Evolutionary conservation across 495 filamentous ascomycete species (phyloP).

Genomic region (Xylaria flabelliformis): DNA sequence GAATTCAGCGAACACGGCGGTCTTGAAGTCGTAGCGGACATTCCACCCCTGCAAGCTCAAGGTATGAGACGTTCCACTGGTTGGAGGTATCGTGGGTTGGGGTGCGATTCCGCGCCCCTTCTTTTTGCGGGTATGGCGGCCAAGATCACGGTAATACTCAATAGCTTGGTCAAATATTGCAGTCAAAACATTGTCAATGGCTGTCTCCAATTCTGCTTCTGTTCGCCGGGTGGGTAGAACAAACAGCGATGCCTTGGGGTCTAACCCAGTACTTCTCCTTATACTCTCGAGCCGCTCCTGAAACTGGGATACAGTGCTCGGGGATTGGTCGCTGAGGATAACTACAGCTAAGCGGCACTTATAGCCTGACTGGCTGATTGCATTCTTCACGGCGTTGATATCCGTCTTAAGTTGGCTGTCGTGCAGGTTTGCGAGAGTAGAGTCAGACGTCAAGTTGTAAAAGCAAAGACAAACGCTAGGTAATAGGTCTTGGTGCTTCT

Average conservation of each 20-base stretch:
- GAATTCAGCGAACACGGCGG: constrained; percentile 87
- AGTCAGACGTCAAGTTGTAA: constrained; percentile 71
- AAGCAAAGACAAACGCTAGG: constrained; percentile 82
- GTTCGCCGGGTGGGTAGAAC: constrained; percentile 51
- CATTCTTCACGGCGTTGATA: constrained; percentile 74
- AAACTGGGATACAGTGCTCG: constrained; percentile 61
- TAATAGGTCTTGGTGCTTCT: constrained; percentile 82
- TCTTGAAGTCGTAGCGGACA: constrained; percentile 90
- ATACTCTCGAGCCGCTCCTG: constrained; percentile 76
- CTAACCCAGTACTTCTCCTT: constrained; percentile 76
- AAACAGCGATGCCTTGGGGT: constrained; percentile 76
- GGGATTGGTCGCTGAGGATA: constrained; percentile 72
- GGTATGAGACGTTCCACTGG: constrained; percentile 79
- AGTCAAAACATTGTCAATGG: constrained; percentile 63
- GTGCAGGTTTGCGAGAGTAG: constrained; percentile 68
- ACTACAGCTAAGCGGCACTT: constrained; percentile 78
- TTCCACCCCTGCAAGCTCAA: constrained; percentile 88
- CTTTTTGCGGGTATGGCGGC: constrained; percentile 86
- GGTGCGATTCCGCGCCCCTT: constrained; percentile 74
- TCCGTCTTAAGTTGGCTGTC: constrained; percentile 91
- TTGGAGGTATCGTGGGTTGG: constrained; percentile 82
- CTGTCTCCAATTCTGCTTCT: constrained; percentile 65
- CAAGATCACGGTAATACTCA: constrained; percentile 90
- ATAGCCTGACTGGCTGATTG: constrained; percentile 70
- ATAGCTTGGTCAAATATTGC: constrained; percentile 69